These are phyloP conservation scores for Auriculariales sp. DNA, from an alignment of 768 basidiomycete species.

Conservation along the genomic window DNA sequence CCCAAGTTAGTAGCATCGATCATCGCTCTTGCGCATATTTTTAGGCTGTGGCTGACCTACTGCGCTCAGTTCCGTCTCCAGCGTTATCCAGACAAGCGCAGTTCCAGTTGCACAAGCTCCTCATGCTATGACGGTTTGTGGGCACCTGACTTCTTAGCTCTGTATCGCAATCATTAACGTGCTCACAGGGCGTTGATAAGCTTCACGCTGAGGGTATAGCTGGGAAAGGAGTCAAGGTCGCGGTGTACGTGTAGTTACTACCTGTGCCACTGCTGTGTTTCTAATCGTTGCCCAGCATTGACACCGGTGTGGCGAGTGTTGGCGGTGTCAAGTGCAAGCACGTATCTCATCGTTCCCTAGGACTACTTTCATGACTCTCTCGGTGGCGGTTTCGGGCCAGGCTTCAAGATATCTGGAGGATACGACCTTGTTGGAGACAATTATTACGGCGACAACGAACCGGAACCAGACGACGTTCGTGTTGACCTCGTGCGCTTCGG, in stretches of 20 bases:
- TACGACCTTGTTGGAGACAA: slow-evolving; percentile 8
- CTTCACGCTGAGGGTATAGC: not conserved
- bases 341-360: no score
- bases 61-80: not conserved
- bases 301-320: not conserved
- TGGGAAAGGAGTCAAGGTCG: not conserved
- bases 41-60: not conserved
- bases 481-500: no score
- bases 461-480: slow-evolving; percentile 1
- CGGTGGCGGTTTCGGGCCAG: not conserved
- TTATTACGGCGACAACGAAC: slow-evolving; percentile 3
- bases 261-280: not conserved
- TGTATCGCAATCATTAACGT: no score
- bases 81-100: not conserved
- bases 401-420: slow-evolving; percentile 1
- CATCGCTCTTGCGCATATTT: not conserved
- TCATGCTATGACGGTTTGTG: not conserved
- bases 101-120: not conserved
- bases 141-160: not conserved
- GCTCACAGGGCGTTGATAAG: not conserved
- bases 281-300: not conserved
- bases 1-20: not conserved
- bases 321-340: no score
- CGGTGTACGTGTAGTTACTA: not conserved
- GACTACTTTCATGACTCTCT: not conserved